Base-by-base conservation (phyloP, 2,329 filamentous ascomycete species). In the Xylariaceae sp. region DNA sequence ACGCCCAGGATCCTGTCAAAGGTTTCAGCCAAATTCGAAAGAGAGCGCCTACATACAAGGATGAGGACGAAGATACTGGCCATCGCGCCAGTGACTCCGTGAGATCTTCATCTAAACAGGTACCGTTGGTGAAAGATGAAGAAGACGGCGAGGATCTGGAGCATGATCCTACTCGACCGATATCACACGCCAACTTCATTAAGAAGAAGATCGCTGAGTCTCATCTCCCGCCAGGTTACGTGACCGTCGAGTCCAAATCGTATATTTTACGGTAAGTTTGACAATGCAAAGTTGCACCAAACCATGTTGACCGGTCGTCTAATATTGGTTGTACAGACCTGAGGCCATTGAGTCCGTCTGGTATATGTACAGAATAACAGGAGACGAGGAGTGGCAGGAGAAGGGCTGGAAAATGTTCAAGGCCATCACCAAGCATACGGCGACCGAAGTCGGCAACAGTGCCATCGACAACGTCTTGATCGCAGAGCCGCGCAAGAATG, bases 301-400 rank as follows among this genome's bases (percentile, higher is more conserved):
- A 8, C 5, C 57, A 32, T 53, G 5, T 44, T 49, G 11, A 38
- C 7, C 37, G 17, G 50, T 53, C 19, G 36, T 48, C 59, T 63
- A 37, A 59, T 52, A 12, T 12, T 10, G 38, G 5, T 48, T 52
- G 12, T 10, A 14, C 34, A 86, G 86, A 19, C 88, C 88, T 17
- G 89, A 95, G 70, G 88, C 87, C 1, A 90, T 95, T 56, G 89
- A 95, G 60, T 89, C 85, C 1, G 82, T 94, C 12, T 94, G 89
- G 77, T 87, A 91, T 68, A 84, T 94, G 73, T 93, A 94, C 69
- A 86, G 90, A 61, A 88, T 94, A 66, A 94, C 88, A 0, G 90
- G 88, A 38, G 85, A 93, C 53, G 67, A 75, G 1, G 65, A 67
- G 4, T 89, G 88, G 76, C 84, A 85, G 62, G 88, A 94, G 22